phyloP scores from a whole-genome alignment of 345 rosid genomes.

The Schrenkiella parvula region DNA sequence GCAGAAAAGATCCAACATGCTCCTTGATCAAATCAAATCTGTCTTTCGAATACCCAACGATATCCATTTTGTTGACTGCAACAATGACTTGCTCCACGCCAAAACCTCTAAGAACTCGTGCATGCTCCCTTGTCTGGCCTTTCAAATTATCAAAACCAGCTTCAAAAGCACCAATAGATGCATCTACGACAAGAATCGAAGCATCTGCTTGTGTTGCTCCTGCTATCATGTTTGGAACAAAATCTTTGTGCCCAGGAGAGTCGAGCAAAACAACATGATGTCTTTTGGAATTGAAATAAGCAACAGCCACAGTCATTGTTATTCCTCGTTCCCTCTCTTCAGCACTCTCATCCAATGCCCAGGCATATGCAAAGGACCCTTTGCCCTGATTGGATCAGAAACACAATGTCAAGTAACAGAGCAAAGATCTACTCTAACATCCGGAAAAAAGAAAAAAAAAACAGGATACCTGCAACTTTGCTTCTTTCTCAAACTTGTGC shows the following conservation, averaged over 20 bases:
- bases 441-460: background rate
- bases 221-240: slow-evolving; percentile 97
- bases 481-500: slow-evolving; percentile 94
- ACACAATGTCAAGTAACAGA: slow-evolving; percentile 26
- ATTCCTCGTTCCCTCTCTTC: slow-evolving; percentile 99
- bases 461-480: slow-evolving; percentile 67
- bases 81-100: slow-evolving; percentile 93
- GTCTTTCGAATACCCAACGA: slow-evolving; percentile 65
- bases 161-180: slow-evolving; percentile 85
- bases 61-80: slow-evolving; percentile 90
- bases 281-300: slow-evolving; percentile 84
- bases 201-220: slow-evolving; percentile 98
- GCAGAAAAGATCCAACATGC: slow-evolving; percentile 69
- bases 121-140: slow-evolving; percentile 94
- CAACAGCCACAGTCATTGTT: slow-evolving; percentile 98
- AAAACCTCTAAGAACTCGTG: slow-evolving; percentile 85
- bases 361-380: slow-evolving; percentile 96
- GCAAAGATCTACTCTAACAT: too few species aligned
- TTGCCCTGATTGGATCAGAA: slow-evolving; percentile 60
- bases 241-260: slow-evolving; percentile 97
- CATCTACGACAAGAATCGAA: slow-evolving; percentile 88
- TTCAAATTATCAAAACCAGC: slow-evolving; percentile 70
- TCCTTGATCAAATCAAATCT: slow-evolving; percentile 72
- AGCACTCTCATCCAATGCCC: slow-evolving; percentile 97
- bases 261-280: slow-evolving; percentile 91